Conservation (phyloP, 495 filamentous ascomycete species). For the Aspergillus sparsus region DNA sequence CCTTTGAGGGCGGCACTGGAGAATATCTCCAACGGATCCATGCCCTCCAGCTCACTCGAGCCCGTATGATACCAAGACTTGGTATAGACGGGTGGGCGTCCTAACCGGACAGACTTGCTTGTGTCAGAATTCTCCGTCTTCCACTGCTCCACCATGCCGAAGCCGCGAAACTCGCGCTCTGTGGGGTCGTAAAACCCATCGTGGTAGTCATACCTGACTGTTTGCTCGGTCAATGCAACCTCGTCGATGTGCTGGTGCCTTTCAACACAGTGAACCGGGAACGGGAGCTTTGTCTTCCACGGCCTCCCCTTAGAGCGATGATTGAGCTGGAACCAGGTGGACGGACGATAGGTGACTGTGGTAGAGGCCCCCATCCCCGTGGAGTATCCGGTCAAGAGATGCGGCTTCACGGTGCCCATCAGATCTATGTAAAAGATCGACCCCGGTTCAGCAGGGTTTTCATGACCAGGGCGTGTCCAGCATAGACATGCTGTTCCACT, state of each 20-base stretch:
- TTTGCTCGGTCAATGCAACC: neutral
- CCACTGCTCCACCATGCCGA: slow-evolving; percentile 9
- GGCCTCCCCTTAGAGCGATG: no score
- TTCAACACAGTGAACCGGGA: slow-evolving; percentile 10
- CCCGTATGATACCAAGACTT: slow-evolving; percentile 13
- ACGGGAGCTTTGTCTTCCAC: slow-evolving; percentile 2
- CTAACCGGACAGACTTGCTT: neutral
- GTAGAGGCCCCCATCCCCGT: no score
- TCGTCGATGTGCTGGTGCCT: neutral
- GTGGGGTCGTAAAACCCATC: slow-evolving; percentile 7
- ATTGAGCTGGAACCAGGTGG: no score
- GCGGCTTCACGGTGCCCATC: no score
- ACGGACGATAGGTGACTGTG: no score
- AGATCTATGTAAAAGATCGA: slow-evolving; percentile 1
- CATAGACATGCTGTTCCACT: neutral
- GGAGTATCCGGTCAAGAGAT: no score
- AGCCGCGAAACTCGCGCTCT: slow-evolving; percentile 11
- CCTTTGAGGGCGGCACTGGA: no score
- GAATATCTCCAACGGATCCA: no score
- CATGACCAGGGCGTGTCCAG: neutral
- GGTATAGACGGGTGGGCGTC: neutral
- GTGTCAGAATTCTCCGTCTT: neutral
- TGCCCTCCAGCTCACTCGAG: neutral
- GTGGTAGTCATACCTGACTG: slow-evolving; percentile 8
- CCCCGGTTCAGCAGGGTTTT: no score